These are phyloP conservation scores for Chaetoceros muelleri DNA, from an alignment of 108 stramenopile genomes.

Conservation along the genomic window DNA sequence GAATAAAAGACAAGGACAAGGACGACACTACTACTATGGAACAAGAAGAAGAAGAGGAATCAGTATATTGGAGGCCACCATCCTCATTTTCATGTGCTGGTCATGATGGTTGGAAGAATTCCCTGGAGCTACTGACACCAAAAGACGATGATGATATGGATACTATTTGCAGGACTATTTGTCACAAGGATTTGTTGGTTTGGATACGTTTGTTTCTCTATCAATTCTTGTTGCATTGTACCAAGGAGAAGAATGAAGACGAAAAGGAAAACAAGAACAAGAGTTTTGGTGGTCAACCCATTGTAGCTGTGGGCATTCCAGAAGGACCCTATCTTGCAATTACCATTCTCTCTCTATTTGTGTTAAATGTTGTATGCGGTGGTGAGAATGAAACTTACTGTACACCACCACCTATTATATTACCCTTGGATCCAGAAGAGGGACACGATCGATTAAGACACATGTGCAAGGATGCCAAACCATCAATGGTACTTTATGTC, in stretches of 20 bases:
- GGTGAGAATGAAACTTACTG: neutral
- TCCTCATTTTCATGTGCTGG: no score
- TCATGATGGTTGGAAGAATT: no score
- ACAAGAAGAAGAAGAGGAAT: no score
- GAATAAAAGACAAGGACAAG: no score
- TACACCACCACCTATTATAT: constrained; percentile 35
- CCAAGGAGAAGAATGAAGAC: no score
- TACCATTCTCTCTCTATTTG: constrained; percentile 51
- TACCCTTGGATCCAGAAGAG: constrained; percentile 68
- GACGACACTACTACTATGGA: no score
- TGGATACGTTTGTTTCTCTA: no score
- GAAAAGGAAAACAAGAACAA: no score
- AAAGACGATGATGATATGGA: constrained; percentile 6
- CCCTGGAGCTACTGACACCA: constrained; percentile 1
- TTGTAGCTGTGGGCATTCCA: constrained; percentile 63
- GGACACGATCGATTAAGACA: constrained; percentile 47
- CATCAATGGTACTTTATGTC: constrained; percentile 34
- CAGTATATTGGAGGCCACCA: no score
- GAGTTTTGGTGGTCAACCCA: no score
- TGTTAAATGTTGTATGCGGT: constrained; percentile 31
- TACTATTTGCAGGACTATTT: constrained; percentile 13
- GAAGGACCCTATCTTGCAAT: constrained; percentile 71
- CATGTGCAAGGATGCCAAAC: constrained; percentile 44
- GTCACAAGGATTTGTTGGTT: constrained; percentile 10
- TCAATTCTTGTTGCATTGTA: no score